Evolutionary conservation across 805 yeast species (phyloP).

Genomic region (Zygoascus biomembranicola): DNA sequence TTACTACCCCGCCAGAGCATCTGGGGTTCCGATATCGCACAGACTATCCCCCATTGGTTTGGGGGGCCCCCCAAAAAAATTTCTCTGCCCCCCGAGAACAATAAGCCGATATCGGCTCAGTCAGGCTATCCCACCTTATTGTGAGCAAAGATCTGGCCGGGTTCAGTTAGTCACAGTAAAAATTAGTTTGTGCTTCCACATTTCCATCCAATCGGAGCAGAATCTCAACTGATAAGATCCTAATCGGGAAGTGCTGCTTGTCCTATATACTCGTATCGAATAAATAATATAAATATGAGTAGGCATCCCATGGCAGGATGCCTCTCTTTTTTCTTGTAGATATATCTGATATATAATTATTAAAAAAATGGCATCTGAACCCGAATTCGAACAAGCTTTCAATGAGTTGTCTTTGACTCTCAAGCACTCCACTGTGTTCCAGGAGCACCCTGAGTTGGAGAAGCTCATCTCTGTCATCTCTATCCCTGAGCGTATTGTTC

Average conservation of each 20-base stretch:
- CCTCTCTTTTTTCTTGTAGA: background rate
- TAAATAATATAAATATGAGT: background rate
- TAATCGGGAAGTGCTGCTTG: background rate
- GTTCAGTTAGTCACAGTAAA: too few relatives aligned
- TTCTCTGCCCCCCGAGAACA: background rate
- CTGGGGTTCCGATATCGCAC: too few relatives aligned
- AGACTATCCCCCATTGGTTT: background rate
- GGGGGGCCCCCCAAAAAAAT: background rate
- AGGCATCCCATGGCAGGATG: background rate
- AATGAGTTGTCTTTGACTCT: conserved; percentile 83
- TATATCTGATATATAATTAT: background rate
- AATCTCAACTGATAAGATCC: background rate
- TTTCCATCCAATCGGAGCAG: background rate
- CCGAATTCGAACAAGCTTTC: conserved; percentile 98
- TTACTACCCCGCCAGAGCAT: too few relatives aligned
- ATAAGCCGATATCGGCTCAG: background rate
- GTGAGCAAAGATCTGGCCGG: too few relatives aligned
- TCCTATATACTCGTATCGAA: too few relatives aligned
- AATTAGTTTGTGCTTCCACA: too few relatives aligned
- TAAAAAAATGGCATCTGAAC: conserved; percentile 75
- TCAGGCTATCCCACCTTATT: background rate
- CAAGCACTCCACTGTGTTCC: conserved; percentile 84
- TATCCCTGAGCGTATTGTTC: conserved; percentile 91
- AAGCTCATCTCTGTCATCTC: conserved; percentile 84
- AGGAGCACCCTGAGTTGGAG: conserved; percentile 82